Evolutionary conservation across 1,284 basidiomycete species (phyloP).

Genomic region (Puccinia brachypodii): DNA sequence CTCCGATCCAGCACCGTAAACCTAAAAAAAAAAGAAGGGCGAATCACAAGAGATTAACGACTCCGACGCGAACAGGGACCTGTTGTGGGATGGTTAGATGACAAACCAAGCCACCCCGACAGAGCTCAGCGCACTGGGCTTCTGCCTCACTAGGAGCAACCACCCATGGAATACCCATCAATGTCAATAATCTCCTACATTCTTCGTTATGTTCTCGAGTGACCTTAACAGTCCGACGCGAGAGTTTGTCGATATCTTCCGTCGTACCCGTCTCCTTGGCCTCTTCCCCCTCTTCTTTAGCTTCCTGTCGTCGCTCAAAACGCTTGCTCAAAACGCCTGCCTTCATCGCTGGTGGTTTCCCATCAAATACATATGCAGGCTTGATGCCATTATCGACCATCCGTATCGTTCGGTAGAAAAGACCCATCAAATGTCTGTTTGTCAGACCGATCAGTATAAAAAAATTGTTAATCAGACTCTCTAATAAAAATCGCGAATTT

Average conservation of each 20-base stretch:
- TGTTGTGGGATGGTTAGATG: not conserved
- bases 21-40: constrained; percentile 61
- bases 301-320: constrained; percentile 84
- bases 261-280: constrained; percentile 88
- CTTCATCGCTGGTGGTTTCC: constrained; percentile 96
- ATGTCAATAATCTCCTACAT: constrained; percentile 76
- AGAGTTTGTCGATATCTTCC: constrained; percentile 88
- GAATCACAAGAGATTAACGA: not conserved
- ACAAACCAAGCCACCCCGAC: constrained; percentile 69
- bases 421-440: constrained; percentile 87
- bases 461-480: constrained; percentile 14
- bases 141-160: constrained; percentile 96
- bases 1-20: constrained; percentile 95
- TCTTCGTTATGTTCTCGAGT: constrained; percentile 96
- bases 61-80: not conserved
- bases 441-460: not conserved
- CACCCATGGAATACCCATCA: constrained; percentile 97
- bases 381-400: constrained; percentile 99
- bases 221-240: constrained; percentile 87
- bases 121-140: constrained; percentile 96
- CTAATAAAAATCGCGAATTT: not conserved
- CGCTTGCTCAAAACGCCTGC: constrained; percentile 91
- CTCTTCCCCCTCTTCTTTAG: constrained; percentile 90
- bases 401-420: constrained; percentile 94
- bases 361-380: constrained; percentile 97